Evolutionary conservation across 139 green algal species (phyloP), one percentile per base, ranked within the genome.

Genomic region (Auxenochlorella pyrenoidosa): DNA sequence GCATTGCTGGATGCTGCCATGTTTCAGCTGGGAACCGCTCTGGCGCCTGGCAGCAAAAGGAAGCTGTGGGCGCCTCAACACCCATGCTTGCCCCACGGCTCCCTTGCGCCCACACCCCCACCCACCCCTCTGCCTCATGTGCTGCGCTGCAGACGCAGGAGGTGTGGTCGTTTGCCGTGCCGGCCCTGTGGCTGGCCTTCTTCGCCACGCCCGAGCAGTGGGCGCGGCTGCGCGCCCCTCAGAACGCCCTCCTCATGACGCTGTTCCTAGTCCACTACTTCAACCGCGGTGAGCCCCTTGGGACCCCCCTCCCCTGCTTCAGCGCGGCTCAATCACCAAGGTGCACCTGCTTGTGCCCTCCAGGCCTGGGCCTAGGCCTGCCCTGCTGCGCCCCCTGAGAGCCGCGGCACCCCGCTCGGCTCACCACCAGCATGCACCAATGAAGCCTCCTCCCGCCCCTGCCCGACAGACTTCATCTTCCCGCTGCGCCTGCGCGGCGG

Each of bases 381-480:
- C 12, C 19, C 24, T 68, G 59, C 59, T 68, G 47, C 10, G 47
- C n/a, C n/a, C n/a, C n/a, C n/a, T n/a, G n/a, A n/a, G n/a, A n/a
- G n/a, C n/a, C n/a, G n/a, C n/a, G n/a, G n/a, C n/a, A n/a, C n/a
- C n/a, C n/a, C n/a, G n/a, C n/a, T n/a, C n/a, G n/a, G n/a, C n/a
- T n/a, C n/a, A n/a, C n/a, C n/a, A n/a, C n/a, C n/a, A n/a, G n/a
- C n/a, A n/a, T n/a, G n/a, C n/a, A n/a, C n/a, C n/a, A n/a, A n/a
- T n/a, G n/a, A n/a, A n/a, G n/a, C n/a, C n/a, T n/a, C n/a, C n/a
- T n/a, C 70, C 70, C 1, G 2, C 24, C n/a, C 70, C 15, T 43
- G 68, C 68, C 40, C 40, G 12, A 40, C 34, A 38, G 88, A 92
- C 54, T 58, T 97, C 21, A 78, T 95, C 2, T 97, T 93, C 87